Evolutionary conservation across 345 rosid genomes (phyloP).

Genomic region (Tarenaya hassleriana): DNA sequence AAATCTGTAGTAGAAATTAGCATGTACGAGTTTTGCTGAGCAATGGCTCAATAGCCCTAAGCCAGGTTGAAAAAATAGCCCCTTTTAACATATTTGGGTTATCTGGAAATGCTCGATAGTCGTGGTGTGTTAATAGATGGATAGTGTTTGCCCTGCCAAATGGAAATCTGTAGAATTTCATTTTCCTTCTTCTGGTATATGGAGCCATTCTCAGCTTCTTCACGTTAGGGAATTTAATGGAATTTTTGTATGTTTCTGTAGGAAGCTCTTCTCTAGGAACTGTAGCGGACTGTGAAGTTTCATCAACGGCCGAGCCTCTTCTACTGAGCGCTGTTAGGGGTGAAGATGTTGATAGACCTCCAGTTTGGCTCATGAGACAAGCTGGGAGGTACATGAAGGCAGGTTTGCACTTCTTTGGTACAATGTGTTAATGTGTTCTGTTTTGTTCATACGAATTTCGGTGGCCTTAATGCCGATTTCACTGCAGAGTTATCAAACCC

Average conservation of each 20-base stretch:
- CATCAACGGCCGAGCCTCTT: conserved; percentile 54
- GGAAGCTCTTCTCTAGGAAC: conserved; percentile 37
- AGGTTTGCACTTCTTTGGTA: conserved; percentile 34
- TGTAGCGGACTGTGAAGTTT: conserved; percentile 44
- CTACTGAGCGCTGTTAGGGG: conserved; percentile 93
- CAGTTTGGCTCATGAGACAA: conserved; percentile 99
- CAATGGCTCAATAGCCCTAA: background rate
- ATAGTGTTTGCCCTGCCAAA: background rate
- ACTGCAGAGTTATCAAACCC: conserved; percentile 68
- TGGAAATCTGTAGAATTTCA: no score
- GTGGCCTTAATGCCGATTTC: background rate
- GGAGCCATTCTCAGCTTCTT: background rate
- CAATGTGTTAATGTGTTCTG: background rate
- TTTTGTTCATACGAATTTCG: background rate
- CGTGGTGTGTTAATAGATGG: background rate
- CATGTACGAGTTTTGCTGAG: no score
- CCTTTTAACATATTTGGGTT: background rate
- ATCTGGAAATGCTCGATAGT: background rate
- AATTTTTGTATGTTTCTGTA: conserved; percentile 11
- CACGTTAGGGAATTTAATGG: background rate
- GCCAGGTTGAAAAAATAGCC: background rate
- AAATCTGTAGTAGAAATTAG: no score
- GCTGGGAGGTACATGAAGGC: conserved; percentile 99
- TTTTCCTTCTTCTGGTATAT: no score
- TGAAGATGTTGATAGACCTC: conserved; percentile 88